A percentile compares a stretch with the other conserved stretches of the same genome.
phyloP scores from a whole-genome alignment of 371 early-diverging fungal species.

The Fennellomyces sp. region DNA sequence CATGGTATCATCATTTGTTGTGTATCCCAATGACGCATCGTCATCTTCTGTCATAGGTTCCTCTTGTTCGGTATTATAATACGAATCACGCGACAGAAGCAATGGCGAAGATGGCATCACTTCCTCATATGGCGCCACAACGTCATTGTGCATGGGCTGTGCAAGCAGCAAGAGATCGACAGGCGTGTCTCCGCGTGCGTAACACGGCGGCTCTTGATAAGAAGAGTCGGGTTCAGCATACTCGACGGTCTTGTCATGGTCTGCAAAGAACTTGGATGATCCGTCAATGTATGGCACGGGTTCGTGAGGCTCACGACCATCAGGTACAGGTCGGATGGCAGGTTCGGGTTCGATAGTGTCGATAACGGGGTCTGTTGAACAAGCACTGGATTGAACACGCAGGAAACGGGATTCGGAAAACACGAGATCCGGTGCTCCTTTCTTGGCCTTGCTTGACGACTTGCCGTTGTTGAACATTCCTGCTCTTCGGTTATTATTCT shows the following conservation, averaged over 20 bases:
- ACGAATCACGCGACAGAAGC: not conserved
- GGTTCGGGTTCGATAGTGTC: not conserved
- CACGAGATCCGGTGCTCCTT: constrained; percentile 16
- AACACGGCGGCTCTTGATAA: not conserved
- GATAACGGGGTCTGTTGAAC: not conserved
- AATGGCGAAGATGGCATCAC: not conserved
- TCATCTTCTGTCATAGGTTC: not conserved
- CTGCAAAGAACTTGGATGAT: not conserved
- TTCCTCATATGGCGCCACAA: too few relatives aligned
- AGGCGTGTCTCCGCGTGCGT: not conserved
- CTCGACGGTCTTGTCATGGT: not conserved
- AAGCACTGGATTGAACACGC: not conserved
- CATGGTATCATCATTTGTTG: not conserved
- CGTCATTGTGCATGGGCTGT: too few relatives aligned
- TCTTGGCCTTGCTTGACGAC: constrained; percentile 29
- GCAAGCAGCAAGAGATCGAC: not conserved
- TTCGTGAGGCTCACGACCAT: too few relatives aligned
- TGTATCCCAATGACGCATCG: not conserved
- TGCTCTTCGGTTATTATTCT: not conserved
- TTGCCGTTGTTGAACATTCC: constrained; percentile 42
- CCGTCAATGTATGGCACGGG: too few relatives aligned
- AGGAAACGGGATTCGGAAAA: constrained; percentile 28
- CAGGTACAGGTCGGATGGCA: not conserved
- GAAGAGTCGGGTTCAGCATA: not conserved
- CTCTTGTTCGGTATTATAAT: not conserved